Evolutionary conservation across 225 moss, liverwort and hornwort species (phyloP), one percentile per base, ranked within the genome.

Genomic region (Bryoerythrophyllum caledonicum): DNA sequence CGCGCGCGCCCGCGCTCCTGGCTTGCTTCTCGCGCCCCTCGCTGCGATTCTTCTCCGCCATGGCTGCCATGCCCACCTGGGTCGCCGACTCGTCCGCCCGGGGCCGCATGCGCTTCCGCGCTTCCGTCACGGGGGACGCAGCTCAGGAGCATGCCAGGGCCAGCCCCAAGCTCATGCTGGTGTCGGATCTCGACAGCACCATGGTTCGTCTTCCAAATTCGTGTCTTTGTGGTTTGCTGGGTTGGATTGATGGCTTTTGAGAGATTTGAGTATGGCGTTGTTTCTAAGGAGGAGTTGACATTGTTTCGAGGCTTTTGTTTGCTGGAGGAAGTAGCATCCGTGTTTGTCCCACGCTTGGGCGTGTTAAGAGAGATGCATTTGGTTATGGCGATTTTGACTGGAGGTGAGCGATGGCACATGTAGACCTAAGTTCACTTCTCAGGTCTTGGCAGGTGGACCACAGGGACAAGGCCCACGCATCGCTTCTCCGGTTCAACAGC

Each of bases 361-460:
- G 28, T 37, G 8, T 8, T 38, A 20, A 28, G 67, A 67, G 67
- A 28, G 27, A 30, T 49, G 48, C 19, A 32, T 56, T 43, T 16
- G 62, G 60, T 49, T 78, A 6, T 26, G 43, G 35, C 15, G 55
- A 60, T 30, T 44, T 10, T 52, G 41, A 23, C 11, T 34, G 17
- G 14, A 48, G 54, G 30, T 59, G 63, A 56, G 78, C 1, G 24
- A 64, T 65, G 55, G 34, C 23, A 32, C 41, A 54, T 80, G 41
- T 52, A 63, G 74, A 67, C 65, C 60, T 81, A 73, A 85, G 73
- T 70, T 74, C 27, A 70, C 63, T 49, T 46, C 87, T 75, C 87
- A 82, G 85, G 60, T 78, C 57, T 67, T 86, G 83, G 76, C 93
- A 93, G 93, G 93, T 93, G 70, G 93, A 93, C 75, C 91, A 93